Conservation (phyloP, 306 rosid genomes). For the Begonia peltatifolia region DNA sequence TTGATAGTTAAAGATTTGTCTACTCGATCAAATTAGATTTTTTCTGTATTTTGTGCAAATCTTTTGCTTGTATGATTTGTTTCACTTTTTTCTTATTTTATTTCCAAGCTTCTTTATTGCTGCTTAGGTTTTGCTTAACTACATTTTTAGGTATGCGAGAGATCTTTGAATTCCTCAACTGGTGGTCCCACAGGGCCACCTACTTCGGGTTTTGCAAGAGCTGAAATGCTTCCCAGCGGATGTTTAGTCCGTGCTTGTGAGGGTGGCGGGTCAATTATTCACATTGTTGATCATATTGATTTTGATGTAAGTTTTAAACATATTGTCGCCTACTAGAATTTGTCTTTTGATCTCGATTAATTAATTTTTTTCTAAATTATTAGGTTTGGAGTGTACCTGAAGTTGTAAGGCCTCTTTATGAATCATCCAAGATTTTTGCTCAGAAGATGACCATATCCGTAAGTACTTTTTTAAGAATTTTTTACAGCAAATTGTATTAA, state of each 20-base stretch:
- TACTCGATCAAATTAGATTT: too few relatives aligned
- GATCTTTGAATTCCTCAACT: conserved; percentile 69
- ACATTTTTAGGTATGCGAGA: conserved; percentile 62
- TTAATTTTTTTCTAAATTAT: background rate
- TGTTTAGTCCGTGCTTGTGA: conserved; percentile 83
- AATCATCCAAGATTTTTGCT: conserved; percentile 89
- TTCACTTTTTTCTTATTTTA: too few relatives aligned
- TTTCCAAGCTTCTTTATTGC: too few relatives aligned
- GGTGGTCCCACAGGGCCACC: conserved; percentile 88
- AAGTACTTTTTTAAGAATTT: conserved; percentile 6
- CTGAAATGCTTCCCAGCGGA: conserved; percentile 95
- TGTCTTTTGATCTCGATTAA: too few relatives aligned
- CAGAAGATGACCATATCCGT: conserved; percentile 88
- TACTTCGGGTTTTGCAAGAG: conserved; percentile 58
- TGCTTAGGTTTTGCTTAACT: background rate
- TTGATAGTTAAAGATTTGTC: too few relatives aligned
- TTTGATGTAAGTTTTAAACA: conserved; percentile 48
- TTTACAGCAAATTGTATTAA: too few relatives aligned
- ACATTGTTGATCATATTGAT: conserved; percentile 89
- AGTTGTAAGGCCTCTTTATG: conserved; percentile 87
- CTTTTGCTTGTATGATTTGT: too few relatives aligned
- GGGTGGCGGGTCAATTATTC: conserved; percentile 92
- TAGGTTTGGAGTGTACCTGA: conserved; percentile 98
- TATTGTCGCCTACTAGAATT: too few relatives aligned
- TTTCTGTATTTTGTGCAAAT: too few relatives aligned